Evolutionary conservation across 495 filamentous ascomycete species (phyloP), one percentile per base, ranked within the genome.

Genomic region (Penicillium simplicissimum): DNA sequence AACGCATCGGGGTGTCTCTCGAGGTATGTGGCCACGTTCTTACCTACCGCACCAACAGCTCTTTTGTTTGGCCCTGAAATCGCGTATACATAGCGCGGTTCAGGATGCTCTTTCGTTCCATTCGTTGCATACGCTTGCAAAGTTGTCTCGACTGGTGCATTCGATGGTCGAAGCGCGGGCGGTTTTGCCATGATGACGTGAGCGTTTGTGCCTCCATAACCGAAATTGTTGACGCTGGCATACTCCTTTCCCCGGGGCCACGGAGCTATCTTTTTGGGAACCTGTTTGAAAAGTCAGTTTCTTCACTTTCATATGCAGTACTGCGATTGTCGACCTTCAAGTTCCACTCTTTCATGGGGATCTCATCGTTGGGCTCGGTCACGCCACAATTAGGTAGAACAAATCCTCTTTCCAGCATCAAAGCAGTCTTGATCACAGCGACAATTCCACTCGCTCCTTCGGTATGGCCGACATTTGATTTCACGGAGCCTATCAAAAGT

Each of bases 381-480:
- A 74, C 71, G 8, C 68, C 60, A 52, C 69, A 67, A 52, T 86
- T 90, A 0, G 87, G 84, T 0, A 82, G 81, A 11, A 87, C 75
- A 0, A 67, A 60, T 6, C 60, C 66, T 57, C 85, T 72, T 54
- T 82, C 78, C 48, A 90, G 70, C n/a, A 81, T 74, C 34, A 84
- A 61, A 0, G 81, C 73, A 0, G 79, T 76, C 68, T 89, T 89
- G 10, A 90, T 72, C 0, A 89, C 33, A 2, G 80, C 81, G 1
- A 85, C 84, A 35, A 88, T 53, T 8, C 83, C 86, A 1, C 81
- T 79, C 4, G 81, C 76, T 3, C 76, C 84, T 62, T 84, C 84
- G 5, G 65, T 57, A 60, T 86, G 84, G 0, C 85, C 84, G 51
- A 85, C 60, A 33, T 81, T 79, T 1, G 82, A 78, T 56, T 85